Evolutionary conservation across 345 rosid genomes (phyloP).

Genomic region (Geranium rotundifolium): DNA sequence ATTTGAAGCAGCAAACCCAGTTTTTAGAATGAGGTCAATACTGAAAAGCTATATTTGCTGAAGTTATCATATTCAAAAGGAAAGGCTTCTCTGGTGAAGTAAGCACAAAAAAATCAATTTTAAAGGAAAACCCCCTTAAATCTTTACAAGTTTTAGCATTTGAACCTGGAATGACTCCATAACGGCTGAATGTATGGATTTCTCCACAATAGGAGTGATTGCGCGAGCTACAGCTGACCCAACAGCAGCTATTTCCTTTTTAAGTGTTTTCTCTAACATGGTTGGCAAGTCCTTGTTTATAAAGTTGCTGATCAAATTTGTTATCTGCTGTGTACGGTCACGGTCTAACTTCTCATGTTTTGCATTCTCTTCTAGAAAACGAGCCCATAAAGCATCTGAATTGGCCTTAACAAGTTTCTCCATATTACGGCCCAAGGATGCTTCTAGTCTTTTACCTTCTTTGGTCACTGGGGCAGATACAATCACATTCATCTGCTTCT

Average conservation of each 20-base stretch:
- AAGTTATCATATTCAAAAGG: not conserved
- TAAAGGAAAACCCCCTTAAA: not conserved
- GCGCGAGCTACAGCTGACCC: conserved; percentile 44
- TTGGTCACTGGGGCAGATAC: conserved; percentile 42
- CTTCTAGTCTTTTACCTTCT: conserved; percentile 58
- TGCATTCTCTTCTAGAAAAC: conserved; percentile 49
- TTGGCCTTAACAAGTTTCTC: conserved; percentile 53
- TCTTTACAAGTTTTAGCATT: not conserved
- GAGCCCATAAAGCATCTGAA: conserved; percentile 63
- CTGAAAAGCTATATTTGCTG: not conserved
- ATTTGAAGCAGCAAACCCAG: not conserved
- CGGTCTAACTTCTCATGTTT: conserved; percentile 47
- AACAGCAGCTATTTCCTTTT: conserved; percentile 48
- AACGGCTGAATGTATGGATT: conserved; percentile 43
- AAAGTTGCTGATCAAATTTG: conserved; percentile 41
- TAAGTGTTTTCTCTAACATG: conserved; percentile 42
- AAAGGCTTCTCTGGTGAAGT: not conserved
- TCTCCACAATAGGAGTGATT: conserved; percentile 43
- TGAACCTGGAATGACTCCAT: conserved; percentile 63
- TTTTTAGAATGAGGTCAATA: not conserved
- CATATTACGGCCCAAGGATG: conserved; percentile 44
- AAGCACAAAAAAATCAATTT: conserved; percentile 3
- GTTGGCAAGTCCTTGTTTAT: conserved; percentile 42
- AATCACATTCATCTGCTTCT: conserved; percentile 48
- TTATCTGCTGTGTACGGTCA: conserved; percentile 42